Conservation (phyloP, 192 early-diverging fungal species). For the Chytriomyces hyalinus region DNA sequence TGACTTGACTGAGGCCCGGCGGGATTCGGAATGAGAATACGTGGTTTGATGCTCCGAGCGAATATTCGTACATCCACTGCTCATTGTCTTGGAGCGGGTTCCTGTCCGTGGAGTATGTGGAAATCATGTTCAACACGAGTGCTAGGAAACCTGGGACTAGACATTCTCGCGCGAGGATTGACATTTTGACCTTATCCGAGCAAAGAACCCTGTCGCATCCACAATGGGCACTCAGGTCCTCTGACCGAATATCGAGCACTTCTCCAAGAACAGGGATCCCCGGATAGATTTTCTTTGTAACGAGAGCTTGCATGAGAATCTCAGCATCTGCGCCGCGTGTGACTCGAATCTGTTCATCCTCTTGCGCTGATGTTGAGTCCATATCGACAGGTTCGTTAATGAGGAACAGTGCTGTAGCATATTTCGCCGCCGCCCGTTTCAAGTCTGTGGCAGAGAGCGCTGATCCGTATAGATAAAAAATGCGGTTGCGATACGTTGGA, state of each 20-base stretch:
- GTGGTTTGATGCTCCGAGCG: constrained; percentile 55
- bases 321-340: constrained; percentile 51
- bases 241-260: constrained; percentile 53
- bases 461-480: constrained; percentile 52
- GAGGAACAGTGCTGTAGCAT: constrained; percentile 55
- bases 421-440: constrained; percentile 41
- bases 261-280: constrained; percentile 56
- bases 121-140: constrained; percentile 53
- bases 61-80: constrained; percentile 50
- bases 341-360: constrained; percentile 49
- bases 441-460: constrained; percentile 47
- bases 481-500: constrained; percentile 51
- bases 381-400: constrained; percentile 39
- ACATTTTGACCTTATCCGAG: constrained; percentile 57
- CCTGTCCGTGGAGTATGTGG: constrained; percentile 46
- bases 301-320: constrained; percentile 54
- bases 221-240: constrained; percentile 52
- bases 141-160: constrained; percentile 56
- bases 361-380: constrained; percentile 13
- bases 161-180: constrained; percentile 51
- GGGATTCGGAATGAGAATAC: constrained; percentile 52
- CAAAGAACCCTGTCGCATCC: constrained; percentile 57
- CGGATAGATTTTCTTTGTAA: constrained; percentile 52
- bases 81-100: constrained; percentile 9
- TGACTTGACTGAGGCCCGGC: constrained; percentile 46